Percentiles rank a stretch among this genome's conserved stretches.
phyloP scores from a whole-genome alignment of 768 basidiomycete species.

The Cystobasidium onofrii region DNA sequence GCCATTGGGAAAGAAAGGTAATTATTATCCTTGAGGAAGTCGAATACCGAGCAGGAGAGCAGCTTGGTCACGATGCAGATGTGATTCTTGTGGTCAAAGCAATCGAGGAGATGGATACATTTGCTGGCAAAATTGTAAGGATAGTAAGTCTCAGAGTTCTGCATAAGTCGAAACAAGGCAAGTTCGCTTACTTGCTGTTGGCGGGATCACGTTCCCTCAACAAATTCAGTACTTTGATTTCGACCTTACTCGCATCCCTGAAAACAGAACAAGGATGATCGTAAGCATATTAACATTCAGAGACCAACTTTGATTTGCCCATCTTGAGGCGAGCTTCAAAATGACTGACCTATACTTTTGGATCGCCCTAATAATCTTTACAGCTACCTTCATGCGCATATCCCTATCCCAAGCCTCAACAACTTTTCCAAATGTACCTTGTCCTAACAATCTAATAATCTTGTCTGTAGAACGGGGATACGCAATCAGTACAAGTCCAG shows the following conservation, averaged over 20 bases:
- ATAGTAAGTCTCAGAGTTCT: constrained; percentile 38
- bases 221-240: constrained; percentile 85
- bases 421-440: constrained; percentile 98
- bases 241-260: constrained; percentile 95
- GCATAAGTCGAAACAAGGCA: constrained; percentile 34
- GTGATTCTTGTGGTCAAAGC: constrained; percentile 95
- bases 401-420: constrained; percentile 81
- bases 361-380: constrained; percentile 97
- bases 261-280: neutral
- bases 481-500: neutral
- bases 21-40: constrained; percentile 95
- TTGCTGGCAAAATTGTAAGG: constrained; percentile 55
- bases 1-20: constrained; percentile 92
- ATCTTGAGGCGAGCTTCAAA: neutral
- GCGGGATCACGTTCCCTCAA: constrained; percentile 78
- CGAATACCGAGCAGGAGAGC: constrained; percentile 93
- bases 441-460: constrained; percentile 79
- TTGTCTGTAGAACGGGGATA: constrained; percentile 58
- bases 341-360: constrained; percentile 64
- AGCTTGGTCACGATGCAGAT: constrained; percentile 94
- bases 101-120: constrained; percentile 90
- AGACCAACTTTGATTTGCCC: too few relatives aligned
- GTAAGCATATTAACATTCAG: too few relatives aligned
- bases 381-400: constrained; percentile 71
- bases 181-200: constrained; percentile 68